A percentile compares a stretch with the other conserved stretches of the same genome.
Evolutionary conservation across 257 asterid species (phyloP).

Genomic region (Solanum appendiculatum): DNA sequence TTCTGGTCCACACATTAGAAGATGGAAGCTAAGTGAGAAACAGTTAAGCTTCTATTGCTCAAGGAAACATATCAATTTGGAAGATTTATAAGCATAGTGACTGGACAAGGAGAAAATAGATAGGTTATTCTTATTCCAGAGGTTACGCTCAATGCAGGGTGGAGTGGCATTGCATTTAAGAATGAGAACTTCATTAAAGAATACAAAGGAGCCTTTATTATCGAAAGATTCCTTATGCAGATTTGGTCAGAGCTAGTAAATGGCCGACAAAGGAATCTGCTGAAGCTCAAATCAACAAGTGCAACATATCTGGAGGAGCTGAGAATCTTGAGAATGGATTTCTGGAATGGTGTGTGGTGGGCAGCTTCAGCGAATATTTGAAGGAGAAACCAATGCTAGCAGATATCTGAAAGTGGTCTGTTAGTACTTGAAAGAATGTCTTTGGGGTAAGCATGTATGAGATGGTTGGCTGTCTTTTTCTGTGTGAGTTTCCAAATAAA

Average conservation of each 20-base stretch:
- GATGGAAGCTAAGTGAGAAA: not conserved
- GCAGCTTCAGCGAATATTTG: not conserved
- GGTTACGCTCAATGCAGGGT: not conserved
- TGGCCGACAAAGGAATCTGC: not conserved
- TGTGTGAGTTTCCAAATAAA: not conserved
- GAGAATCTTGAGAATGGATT: not conserved
- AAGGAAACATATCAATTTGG: not conserved
- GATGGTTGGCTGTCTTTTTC: not conserved
- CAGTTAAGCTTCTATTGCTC: not conserved
- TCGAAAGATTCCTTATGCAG: not conserved
- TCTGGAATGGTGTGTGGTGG: not conserved
- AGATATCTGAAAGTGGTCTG: not conserved
- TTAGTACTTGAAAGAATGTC: not conserved
- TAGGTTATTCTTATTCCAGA: not conserved
- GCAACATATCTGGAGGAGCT: not conserved
- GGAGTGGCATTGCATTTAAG: not conserved
- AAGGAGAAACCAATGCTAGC: not conserved
- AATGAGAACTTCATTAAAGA: not conserved
- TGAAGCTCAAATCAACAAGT: not conserved
- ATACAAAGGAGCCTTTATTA: not conserved
- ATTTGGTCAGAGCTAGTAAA: not conserved
- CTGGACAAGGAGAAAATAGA: not conserved
- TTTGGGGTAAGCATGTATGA: not conserved
- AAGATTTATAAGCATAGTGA: not conserved
- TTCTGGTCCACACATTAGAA: not conserved